Base-by-base conservation (phyloP, 1,139 yeast species). In the Pichia sp. region DNA sequence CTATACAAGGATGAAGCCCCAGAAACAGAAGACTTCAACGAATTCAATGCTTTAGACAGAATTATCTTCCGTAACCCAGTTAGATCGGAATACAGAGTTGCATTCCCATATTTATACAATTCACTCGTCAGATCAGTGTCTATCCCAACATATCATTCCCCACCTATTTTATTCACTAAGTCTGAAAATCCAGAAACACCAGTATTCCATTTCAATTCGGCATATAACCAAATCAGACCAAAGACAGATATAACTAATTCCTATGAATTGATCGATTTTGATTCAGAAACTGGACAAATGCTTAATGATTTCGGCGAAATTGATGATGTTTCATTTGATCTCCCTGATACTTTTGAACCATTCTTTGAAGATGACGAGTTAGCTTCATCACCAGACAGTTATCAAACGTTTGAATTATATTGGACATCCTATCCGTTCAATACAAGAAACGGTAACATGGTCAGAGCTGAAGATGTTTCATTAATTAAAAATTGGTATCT, bases 391-490 rank as follows among this genome's bases (percentile, higher is more conserved):
- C 75, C 71, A 9, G 76, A 77, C 22, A 73, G 85, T 0, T 67
- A 75, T 1, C 75, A 75, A 34, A 89, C 96, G 0, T 60, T 91
- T 2, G 73, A 78, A 28, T 68, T 91, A 24, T 81, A 82, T 72
- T 76, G 83, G 76, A 90, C 98, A 0, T 91, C 96, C 3, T 80
- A 73, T 56, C 99, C 99, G 0, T 93, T 86, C 65, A 84, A 89
- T 56, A 75, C 79, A 37, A 77, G 88, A 28, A 76, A 83, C 34
- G 96, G 96, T 0, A 69, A 66, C 28, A 88, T 76, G 59, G 81
- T 79, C 0, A 75, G 98, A 56, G 95, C 98, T 0, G 88, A 93
- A 62, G 99, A 94, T 67, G 95, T 90, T 6, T 81, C 97, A 0
- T 66, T 94, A 5, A 74, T 88, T 14, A 93, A 93, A 63, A 71